These are phyloP conservation scores for Suhomyces anneliseae DNA, from an alignment of 1,139 yeast species.

Conservation along the genomic window DNA sequence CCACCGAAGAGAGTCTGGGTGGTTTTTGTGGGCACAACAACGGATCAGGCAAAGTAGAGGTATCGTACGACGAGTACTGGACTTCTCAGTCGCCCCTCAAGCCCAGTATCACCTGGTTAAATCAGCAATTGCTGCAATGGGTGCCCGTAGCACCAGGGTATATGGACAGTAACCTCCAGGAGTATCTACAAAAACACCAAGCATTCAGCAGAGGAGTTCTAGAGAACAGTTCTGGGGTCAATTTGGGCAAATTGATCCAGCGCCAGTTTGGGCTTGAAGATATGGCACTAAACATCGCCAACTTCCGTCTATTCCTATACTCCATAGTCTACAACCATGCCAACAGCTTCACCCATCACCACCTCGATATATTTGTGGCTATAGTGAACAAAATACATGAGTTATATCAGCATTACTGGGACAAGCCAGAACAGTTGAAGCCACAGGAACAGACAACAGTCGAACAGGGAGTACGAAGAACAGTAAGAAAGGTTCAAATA, in stretches of 20 bases:
- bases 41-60: neutral
- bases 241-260: neutral
- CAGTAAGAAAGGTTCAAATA: slow-evolving; percentile 5
- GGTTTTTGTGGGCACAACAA: neutral
- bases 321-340: neutral
- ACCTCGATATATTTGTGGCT: neutral
- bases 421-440: neutral
- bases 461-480: neutral
- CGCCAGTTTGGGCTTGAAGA: neutral
- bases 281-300: neutral
- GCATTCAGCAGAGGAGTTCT: too few relatives aligned
- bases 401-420: neutral
- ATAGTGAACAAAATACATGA: neutral
- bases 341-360: neutral
- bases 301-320: slow-evolving; percentile 11
- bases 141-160: neutral
- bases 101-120: neutral
- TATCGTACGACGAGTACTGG: neutral
- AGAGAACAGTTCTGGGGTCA: neutral
- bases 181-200: neutral
- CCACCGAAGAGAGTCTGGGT: too few relatives aligned
- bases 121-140: neutral
- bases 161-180: neutral
- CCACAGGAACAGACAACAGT: neutral
- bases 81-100: neutral